Evolutionary conservation across 2,329 filamentous ascomycete genomes (phyloP).

Genomic region (Diaporthe caulivora): DNA sequence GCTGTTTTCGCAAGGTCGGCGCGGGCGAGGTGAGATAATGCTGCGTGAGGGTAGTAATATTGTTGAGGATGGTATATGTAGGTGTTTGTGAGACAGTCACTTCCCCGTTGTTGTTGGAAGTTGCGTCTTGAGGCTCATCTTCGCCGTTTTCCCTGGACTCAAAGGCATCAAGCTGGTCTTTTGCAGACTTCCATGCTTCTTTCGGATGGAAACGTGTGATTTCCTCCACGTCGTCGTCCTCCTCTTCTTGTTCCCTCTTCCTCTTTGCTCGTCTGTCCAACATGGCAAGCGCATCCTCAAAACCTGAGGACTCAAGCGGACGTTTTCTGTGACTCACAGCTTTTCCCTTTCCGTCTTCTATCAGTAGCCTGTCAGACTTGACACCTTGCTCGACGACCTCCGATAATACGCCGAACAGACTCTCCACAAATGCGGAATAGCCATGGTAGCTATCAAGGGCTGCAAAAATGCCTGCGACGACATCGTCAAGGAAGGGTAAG

Average conservation of each 20-base stretch:
- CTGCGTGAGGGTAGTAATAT: slow-evolving; percentile 86
- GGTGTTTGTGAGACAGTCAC: slow-evolving; percentile 73
- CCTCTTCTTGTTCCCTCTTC: slow-evolving; percentile 48
- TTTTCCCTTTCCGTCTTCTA: slow-evolving; percentile 55
- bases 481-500: slow-evolving; percentile 90
- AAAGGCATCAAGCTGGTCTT: slow-evolving; percentile 48
- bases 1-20: slow-evolving; percentile 79
- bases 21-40: slow-evolving; percentile 91
- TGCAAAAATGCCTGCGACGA: slow-evolving; percentile 90
- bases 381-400: slow-evolving; percentile 87
- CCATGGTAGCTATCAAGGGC: slow-evolving; percentile 96
- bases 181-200: slow-evolving; percentile 51
- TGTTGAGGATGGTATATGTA: slow-evolving; percentile 83
- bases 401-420: slow-evolving; percentile 84
- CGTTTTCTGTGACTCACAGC: slow-evolving; percentile 58
- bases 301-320: slow-evolving; percentile 47
- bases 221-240: slow-evolving; percentile 49
- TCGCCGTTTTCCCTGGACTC: slow-evolving; percentile 45
- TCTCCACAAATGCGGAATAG: slow-evolving; percentile 87
- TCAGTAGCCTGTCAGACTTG: slow-evolving; percentile 64
- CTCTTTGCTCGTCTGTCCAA: slow-evolving; percentile 73
- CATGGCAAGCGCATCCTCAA: slow-evolving; percentile 65
- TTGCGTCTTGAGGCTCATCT: slow-evolving; percentile 52
- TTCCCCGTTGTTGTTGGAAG: slow-evolving; percentile 46
- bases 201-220: slow-evolving; percentile 51